Evolutionary conservation across 225 moss, liverwort and hornwort species (phyloP), one percentile per base, ranked within the genome.

Genomic region (Pleurozium schreberi): DNA sequence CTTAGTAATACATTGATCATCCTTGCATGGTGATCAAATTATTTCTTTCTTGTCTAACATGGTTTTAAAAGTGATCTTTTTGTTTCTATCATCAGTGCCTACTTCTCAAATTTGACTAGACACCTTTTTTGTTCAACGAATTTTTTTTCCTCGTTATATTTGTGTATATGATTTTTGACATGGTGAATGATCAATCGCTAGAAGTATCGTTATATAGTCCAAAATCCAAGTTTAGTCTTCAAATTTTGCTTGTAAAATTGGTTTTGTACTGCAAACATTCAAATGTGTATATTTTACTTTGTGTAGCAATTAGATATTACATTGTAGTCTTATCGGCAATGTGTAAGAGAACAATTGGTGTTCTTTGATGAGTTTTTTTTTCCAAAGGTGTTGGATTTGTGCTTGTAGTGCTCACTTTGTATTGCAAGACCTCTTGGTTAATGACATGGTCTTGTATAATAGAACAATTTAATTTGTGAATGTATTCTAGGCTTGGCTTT

Each of bases 81-180:
- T n/a, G 6, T 38, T 68, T n/a, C 7, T 2, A n/a, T 68, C 13
- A n/a, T n/a, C 23, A 2, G 1, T n/a, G 5, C 2, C n/a, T n/a
- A 7, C 4, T 68, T 68, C 1, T 11, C 0, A 3, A 67, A 67
- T 38, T 67, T 67, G 67, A 6, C 0, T 1, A 21, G 1, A n/a
- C 7, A 68, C n/a, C 2, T 22, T 68, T 21, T 38, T 68, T 4
- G 3, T 12, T 67, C 38, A 38, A 67, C 38, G 11, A 67, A 67
- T 1, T 2, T 11, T 36, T 19, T 36, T 18, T 20, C 36, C 2
- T 21, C 2, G 1, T 67, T 38, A 38, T 38, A 6, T 68, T 21
- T n/a, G 22, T 12, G 2, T n/a, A 7, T 3, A 70, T 0, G 14
- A 70, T 26, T 42, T 42, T 1, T 42, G 14, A 42, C 26, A 26